Evolutionary conservation across 257 asterid species (phyloP).

Genomic region (Forsythia suspensa): DNA sequence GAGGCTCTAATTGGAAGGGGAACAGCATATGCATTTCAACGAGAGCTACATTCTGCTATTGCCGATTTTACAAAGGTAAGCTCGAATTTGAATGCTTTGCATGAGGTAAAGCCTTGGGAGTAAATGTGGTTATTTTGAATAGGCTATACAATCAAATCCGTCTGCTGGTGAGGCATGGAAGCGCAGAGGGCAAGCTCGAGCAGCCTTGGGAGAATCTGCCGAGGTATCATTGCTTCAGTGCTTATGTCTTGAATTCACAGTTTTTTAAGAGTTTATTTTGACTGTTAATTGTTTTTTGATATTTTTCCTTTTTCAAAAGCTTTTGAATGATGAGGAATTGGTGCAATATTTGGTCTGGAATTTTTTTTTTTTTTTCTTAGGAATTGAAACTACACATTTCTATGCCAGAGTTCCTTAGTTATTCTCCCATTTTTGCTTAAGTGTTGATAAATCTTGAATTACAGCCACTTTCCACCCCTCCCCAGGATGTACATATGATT

Average conservation of each 20-base stretch:
- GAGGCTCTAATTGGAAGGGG: conserved; percentile 99
- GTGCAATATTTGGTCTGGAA: conserved; percentile 18
- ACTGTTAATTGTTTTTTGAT: conserved; percentile 3
- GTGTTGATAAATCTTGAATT: background rate
- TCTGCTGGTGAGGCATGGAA: conserved; percentile 99
- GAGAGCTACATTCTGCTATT: conserved; percentile 95
- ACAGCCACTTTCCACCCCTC: background rate
- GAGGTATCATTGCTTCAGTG: conserved; percentile 47
- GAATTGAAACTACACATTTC: background rate
- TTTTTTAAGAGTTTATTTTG: background rate
- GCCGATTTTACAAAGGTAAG: conserved; percentile 87
- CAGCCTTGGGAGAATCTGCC: conserved; percentile 96
- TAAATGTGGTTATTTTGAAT: conserved; percentile 29
- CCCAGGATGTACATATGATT: background rate
- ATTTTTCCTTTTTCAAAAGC: background rate
- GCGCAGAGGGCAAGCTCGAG: conserved; percentile 99
- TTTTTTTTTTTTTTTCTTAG: conserved; percentile 5
- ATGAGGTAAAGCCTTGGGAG: conserved; percentile 8
- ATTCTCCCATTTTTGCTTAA: background rate
- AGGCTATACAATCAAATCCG: conserved; percentile 94
- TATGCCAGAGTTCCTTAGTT: background rate
- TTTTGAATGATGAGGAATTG: background rate
- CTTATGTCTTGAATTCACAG: background rate
- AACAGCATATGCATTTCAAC: conserved; percentile 95
- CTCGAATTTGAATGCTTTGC: conserved; percentile 17